Evolutionary conservation across 257 asterid genomes (phyloP).

Genomic region (Penstemon davidsonii): DNA sequence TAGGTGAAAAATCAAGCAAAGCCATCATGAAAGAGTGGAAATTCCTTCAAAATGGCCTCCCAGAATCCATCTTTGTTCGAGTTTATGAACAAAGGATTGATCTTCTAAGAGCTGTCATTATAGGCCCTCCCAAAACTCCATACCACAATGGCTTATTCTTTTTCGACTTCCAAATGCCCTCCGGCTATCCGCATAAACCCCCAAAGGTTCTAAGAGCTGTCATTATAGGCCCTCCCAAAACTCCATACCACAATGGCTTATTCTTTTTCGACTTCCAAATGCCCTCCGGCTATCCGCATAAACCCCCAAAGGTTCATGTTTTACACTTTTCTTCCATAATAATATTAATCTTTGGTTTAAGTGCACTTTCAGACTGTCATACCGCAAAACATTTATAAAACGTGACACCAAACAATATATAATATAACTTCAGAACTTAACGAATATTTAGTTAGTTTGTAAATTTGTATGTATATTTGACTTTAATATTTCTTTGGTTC

Average conservation of each 20-base stretch:
- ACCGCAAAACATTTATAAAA: too few species aligned
- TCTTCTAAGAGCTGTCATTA: conserved; percentile 61
- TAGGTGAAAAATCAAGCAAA: too few species aligned
- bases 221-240: conserved; percentile 50
- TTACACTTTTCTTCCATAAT: background rate
- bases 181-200: conserved; percentile 49
- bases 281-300: conserved; percentile 50
- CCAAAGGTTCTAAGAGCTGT: conserved; percentile 61
- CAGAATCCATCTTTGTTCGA: conserved; percentile 54
- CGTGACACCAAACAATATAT: too few species aligned
- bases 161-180: conserved; percentile 58
- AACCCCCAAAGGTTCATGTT: conserved; percentile 38
- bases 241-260: conserved; percentile 71
- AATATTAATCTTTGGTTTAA: too few species aligned
- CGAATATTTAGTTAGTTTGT: too few species aligned
- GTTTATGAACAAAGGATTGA: conserved; percentile 53
- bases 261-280: conserved; percentile 65
- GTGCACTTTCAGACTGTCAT: too few species aligned
- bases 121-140: conserved; percentile 57
- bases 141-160: conserved; percentile 74
- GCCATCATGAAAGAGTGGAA: conserved; percentile 60
- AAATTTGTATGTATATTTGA: too few species aligned
- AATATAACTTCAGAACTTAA: too few species aligned
- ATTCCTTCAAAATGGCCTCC: conserved; percentile 48
- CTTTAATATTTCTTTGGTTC: too few species aligned